Evolutionary conservation across 306 rosid genomes (phyloP).

Genomic region (Fragaria iinumae): DNA sequence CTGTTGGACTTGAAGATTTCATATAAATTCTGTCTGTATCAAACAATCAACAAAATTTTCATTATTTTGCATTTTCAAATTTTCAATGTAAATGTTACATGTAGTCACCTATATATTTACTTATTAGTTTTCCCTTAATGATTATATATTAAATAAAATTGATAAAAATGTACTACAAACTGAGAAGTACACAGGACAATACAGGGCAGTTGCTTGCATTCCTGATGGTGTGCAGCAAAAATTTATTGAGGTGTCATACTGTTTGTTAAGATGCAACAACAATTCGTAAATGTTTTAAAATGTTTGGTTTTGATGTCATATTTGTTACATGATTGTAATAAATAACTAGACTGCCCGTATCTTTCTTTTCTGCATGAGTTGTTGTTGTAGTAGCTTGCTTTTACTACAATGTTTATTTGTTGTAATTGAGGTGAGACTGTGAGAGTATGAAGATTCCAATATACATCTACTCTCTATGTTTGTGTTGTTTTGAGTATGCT

Average conservation of each 20-base stretch:
- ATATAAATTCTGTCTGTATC: no score
- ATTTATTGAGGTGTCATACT: neutral
- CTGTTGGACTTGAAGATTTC: no score
- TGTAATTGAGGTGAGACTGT: neutral
- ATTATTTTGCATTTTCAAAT: no score
- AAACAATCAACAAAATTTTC: no score
- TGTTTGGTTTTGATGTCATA: neutral
- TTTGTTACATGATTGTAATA: constrained; percentile 4
- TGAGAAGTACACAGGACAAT: no score
- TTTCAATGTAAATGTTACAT: no score
- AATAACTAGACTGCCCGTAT: neutral
- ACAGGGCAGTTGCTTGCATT: neutral
- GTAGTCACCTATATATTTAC: no score
- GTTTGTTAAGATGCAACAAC: constrained; percentile 4
- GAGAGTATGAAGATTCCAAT: neutral
- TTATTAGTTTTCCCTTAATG: no score
- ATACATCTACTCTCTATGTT: neutral
- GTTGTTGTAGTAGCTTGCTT: neutral
- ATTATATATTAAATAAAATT: neutral
- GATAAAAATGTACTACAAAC: neutral
- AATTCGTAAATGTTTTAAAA: neutral
- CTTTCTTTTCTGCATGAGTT: neutral
- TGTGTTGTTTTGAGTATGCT: neutral
- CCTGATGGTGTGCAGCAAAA: neutral
- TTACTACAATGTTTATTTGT: no score